These are phyloP conservation scores for Musa itinerans DNA, from an alignment of 176 grass and related monocot species.

Conservation along the genomic window DNA sequence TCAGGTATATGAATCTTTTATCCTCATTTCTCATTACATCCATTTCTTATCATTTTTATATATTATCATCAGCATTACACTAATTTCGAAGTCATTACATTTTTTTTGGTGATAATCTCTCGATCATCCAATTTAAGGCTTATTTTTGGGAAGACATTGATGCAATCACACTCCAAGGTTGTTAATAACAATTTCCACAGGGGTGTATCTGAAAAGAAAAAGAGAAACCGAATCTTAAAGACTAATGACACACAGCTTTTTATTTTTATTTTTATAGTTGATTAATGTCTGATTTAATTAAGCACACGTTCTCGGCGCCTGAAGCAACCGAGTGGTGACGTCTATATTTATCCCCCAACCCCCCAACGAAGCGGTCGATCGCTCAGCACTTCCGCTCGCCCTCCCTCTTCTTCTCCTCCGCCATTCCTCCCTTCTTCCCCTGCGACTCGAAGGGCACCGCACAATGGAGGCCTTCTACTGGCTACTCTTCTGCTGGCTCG, in stretches of 20 bases:
- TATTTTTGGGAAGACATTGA: too few species aligned
- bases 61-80: too few species aligned
- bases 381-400: not conserved
- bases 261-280: not conserved
- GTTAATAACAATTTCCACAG: too few species aligned
- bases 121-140: too few species aligned
- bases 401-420: not conserved
- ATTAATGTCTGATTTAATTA: not conserved
- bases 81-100: too few species aligned
- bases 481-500: conserved; percentile 7
- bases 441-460: too few species aligned
- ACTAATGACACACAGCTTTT: not conserved
- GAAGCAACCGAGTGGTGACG: not conserved
- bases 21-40: too few species aligned
- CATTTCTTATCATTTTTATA: too few species aligned
- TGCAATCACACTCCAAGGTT: too few species aligned
- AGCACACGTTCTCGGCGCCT: not conserved
- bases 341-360: not conserved
- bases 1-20: too few species aligned
- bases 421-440: not conserved
- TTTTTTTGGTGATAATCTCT: too few species aligned
- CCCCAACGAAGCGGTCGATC: not conserved
- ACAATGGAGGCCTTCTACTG: conserved; percentile 15
- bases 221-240: not conserved
- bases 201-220: too few species aligned